Base-by-base conservation (phyloP, 1,284 basidiomycete genomes). In the Amylostereum areolatum region DNA sequence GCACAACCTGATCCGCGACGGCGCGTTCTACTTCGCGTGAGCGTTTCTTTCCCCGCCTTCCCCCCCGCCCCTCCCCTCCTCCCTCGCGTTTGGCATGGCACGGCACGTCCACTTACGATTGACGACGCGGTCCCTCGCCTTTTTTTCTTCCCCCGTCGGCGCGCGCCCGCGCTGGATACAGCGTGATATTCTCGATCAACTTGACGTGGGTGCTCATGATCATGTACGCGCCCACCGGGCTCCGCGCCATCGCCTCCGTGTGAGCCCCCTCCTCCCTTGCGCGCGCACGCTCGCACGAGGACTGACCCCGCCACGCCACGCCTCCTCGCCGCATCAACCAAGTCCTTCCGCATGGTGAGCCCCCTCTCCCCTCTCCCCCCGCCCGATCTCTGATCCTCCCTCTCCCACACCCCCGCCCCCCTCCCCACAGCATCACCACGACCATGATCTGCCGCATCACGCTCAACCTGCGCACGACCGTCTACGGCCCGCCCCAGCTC, bases 191-290 rank as follows among this genome's bases (percentile, higher is more conserved):
- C 49, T 50, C 54, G 18, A 48, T 56, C 45, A 50, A 56, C 31
- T 27, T 56, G n/a, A 50, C 42, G 37, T 56, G 55, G 55, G 55
- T 55, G 31, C 7, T 56, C 35, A 56, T 56, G 55, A 55, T 56
- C 44, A 24, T 56, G 37, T 45, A 56, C 34, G 55, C 55, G 2
- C 55, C 55, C 11, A 56, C 55, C n/a, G 51, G 51, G 11, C 54
- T 56, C 24, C 53, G 55, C 29, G 53, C 46, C 2, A 52, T 56
- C n/a, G 46, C 54, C 9, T 42, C 53, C 25, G 29, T 56, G 55
- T 56, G 46, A 11, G 55, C 48, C 29, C 24, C 24, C 31, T 29
- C n/a, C 18, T 34, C 31, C 24, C 32, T 37, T 7, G 18, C 18
- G 18, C 18, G 18, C 18, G 18, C 18, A 18, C 18, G 18, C 18